Base-by-base conservation (phyloP, 148 eudicot species). In the Chenopodium suecicum region DNA sequence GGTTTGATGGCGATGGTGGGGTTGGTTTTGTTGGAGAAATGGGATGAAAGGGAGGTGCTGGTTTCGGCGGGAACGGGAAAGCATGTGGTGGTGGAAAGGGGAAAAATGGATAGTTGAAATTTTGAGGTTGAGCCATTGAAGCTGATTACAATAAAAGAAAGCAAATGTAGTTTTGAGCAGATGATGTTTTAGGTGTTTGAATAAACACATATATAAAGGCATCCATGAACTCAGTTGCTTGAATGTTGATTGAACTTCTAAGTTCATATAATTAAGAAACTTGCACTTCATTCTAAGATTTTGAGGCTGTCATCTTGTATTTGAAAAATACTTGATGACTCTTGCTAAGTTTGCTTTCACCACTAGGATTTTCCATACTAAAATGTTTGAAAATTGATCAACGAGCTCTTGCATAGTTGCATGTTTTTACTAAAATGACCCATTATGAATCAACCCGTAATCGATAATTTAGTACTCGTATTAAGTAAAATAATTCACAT, bases 201-300 rank as follows among this genome's bases (percentile, higher is more conserved):
- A 25, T 29, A 16, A 47, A 52, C 70, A 69, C 82, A 68, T 78
- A 69, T 63, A 46, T 44, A 47, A 17, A 74, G 27, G 14, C 37
- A 52, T 67, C 44, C 44, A 48, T 14, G 12, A 34, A 22, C 37
- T 7, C 5, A 66, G 73, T 31, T 79, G 10, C 34, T 65, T 63
- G 32, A 72, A 58, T 34, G 74, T 64, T 70, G 64, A 66, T 48
- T 79, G 81, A 73, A 80, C 89, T 89, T 92, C 52, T 74, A 89
- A 92, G 93, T 78, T 78, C 84, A 34, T 70, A 37, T 79, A 41
- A 41, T 41, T 41, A 31, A 77, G 17, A 89, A 78, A 87, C 94
- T 94, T 94, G 90, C 78, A 88, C 85, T 84, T 46, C 84, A 91
- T 82, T 88, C 86, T 69, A 94, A 87, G 95, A 84, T 82, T 85